Percentiles rank a stretch among this genome's conserved stretches.
Evolutionary conservation across 805 yeast genomes (phyloP).

Genomic region (Lipomyces lipofer): DNA sequence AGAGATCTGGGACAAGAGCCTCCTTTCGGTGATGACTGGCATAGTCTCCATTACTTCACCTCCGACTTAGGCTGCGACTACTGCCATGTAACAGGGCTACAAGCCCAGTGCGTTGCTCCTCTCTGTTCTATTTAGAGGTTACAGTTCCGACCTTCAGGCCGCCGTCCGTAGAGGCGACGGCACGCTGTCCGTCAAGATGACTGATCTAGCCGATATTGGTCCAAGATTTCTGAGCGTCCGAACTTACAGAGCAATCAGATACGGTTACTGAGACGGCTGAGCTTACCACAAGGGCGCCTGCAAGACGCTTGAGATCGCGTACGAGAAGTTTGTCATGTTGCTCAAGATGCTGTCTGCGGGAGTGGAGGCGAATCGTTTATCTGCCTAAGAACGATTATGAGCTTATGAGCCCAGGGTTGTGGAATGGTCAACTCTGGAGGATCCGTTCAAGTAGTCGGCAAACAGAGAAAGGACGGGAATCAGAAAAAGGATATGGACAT

Average conservation of each 20-base stretch:
- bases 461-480: no score
- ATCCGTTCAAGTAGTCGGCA: constrained; percentile 17
- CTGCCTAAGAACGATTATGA: constrained; percentile 25
- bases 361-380: constrained; percentile 15
- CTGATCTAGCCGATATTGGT: constrained; percentile 35
- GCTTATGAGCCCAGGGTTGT: constrained; percentile 35
- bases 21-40: constrained; percentile 36
- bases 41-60: constrained; percentile 52
- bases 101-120: no score
- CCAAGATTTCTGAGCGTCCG: constrained; percentile 33
- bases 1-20: constrained; percentile 45
- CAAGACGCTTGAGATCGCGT: constrained; percentile 25
- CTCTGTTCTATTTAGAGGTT: no score
- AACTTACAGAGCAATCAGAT: constrained; percentile 24
- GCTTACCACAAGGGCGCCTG: constrained; percentile 27
- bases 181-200: constrained; percentile 21
- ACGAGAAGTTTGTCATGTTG: constrained; percentile 1
- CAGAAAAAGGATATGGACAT: no score
- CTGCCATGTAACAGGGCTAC: no score
- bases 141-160: no score
- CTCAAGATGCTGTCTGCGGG: constrained; percentile 11
- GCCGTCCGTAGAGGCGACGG: no score
- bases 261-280: constrained; percentile 25
- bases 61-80: constrained; percentile 62
- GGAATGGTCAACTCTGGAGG: constrained; percentile 30